phyloP scores from a whole-genome alignment of 768 basidiomycete genomes.

The Sistotremastrum niveocremeum region DNA sequence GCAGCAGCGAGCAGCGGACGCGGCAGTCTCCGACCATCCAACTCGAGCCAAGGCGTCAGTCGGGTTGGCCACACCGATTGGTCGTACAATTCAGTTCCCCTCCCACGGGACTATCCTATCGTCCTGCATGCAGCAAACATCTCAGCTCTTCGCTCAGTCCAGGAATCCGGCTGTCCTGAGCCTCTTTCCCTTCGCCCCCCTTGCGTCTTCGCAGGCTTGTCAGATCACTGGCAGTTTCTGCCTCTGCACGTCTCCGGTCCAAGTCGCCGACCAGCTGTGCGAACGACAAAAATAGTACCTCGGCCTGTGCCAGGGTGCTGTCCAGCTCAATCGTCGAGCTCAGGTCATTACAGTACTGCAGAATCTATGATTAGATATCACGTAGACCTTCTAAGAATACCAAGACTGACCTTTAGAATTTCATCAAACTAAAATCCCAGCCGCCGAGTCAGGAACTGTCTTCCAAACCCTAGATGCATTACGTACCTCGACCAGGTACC shows the following conservation, averaged over 20 bases:
- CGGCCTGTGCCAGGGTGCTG: constrained; percentile 88
- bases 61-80: neutral
- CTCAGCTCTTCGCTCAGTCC: constrained; percentile 49
- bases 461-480: neutral
- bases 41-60: no score
- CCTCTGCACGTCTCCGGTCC: constrained; percentile 64
- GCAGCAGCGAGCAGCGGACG: no score
- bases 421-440: constrained; percentile 52
- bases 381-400: neutral
- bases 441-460: constrained; percentile 2
- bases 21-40: no score
- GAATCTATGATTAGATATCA: neutral
- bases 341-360: constrained; percentile 82
- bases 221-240: constrained; percentile 13
- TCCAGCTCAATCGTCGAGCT: constrained; percentile 97
- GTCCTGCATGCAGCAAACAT: constrained; percentile 39
- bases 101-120: constrained; percentile 9
- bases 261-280: constrained; percentile 78
- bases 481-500: constrained; percentile 85
- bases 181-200: constrained; percentile 8
- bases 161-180: constrained; percentile 26
- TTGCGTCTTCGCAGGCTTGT: constrained; percentile 23
- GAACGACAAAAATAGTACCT: constrained; percentile 92
- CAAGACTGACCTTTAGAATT: constrained; percentile 44
- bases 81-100: neutral